Evolutionary conservation across 2,329 filamentous ascomycete species (phyloP), one percentile per base, ranked within the genome.

Genomic region (Monosporascus sp.): DNA sequence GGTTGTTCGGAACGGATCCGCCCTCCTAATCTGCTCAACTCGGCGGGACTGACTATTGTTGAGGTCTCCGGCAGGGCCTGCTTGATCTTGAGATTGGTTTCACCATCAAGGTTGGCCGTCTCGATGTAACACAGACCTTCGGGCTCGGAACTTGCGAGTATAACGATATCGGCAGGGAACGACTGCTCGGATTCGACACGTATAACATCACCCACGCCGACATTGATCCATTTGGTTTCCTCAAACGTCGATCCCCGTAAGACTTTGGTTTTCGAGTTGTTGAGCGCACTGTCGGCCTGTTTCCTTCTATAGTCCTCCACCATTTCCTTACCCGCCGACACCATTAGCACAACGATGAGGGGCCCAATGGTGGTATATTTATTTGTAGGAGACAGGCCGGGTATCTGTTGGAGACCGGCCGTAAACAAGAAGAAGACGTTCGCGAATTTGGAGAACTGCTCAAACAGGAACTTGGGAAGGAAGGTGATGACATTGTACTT

Each of bases 381-480:
- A 74, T 97, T 97, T 9, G 94, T 99, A 7, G 95, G 94, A 36
- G 92, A 96, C 57, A 99, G 87, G 60, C 88, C 87, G 22, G 94
- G 94, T 57, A 99, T 96, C 71, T 99, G 94, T 75, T 99, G 94
- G 46, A 99, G 76, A 41, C 84, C 86, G 17, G 94, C 92, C 38
- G 94, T 99, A 72, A 99, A 97, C 69, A 99, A 82, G 88, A 99
- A 99, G 78, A 99, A 99, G 67, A 99, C 74, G 74, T 99, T 99
- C 77, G 94, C 94, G 72, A 97, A 96, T 77, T 97, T 99, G 57
- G 92, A 97, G 74, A 99, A 99, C 70, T 99, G 94, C 72, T 99
- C 94, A 70, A 93, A 91, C 53, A 99, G 78, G 73, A 99, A 99
- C 72, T 99, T 99, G 49, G 94, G 94, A 18, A 97, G 69, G 71